Evolutionary conservation across 1,139 yeast species (phyloP).

Genomic region (Saccharomyces hybrid): DNA sequence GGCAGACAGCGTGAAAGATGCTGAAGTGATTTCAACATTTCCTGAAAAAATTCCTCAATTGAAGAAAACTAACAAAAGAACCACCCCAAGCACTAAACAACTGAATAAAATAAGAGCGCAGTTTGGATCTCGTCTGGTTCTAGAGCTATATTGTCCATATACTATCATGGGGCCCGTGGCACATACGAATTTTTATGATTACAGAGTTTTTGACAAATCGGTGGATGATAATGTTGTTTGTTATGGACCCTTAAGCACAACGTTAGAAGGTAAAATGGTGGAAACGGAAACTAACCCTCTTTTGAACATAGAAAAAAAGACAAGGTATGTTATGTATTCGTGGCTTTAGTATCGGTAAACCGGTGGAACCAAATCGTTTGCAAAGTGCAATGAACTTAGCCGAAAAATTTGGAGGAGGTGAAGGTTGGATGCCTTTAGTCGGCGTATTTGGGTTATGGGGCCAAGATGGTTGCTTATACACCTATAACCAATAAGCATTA

Average conservation of each 20-base stretch:
- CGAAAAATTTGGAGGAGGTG: slow-evolving; percentile 37
- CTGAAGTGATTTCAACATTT: slow-evolving; percentile 16
- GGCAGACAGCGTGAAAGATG: slow-evolving; percentile 18
- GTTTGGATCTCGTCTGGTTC: slow-evolving; percentile 44
- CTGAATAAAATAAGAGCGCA: slow-evolving; percentile 42
- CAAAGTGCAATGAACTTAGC: slow-evolving; percentile 29
- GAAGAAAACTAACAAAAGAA: slow-evolving; percentile 8
- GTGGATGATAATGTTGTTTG: slow-evolving; percentile 27
- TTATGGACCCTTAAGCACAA: slow-evolving; percentile 32
- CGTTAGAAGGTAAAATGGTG: slow-evolving; percentile 37
- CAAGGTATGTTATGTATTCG: slow-evolving; percentile 50
- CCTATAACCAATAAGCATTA: slow-evolving; percentile 17
- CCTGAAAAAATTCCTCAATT: slow-evolving; percentile 13
- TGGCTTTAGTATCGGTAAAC: slow-evolving; percentile 62
- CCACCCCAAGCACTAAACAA: slow-evolving; percentile 27
- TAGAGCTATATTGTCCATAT: slow-evolving; percentile 41
- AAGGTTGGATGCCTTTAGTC: slow-evolving; percentile 54
- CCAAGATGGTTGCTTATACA: slow-evolving; percentile 60
- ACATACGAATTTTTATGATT: slow-evolving; percentile 55
- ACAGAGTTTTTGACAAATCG: slow-evolving; percentile 38
- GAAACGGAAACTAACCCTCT: slow-evolving; percentile 36
- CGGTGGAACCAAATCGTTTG: slow-evolving; percentile 29
- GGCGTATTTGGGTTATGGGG: slow-evolving; percentile 57
- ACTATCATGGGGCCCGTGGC: slow-evolving; percentile 53
- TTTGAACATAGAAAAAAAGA: slow-evolving; percentile 33